phyloP scores from a whole-genome alignment of 305 asterid genomes.

The Fraxinus velutina region DNA sequence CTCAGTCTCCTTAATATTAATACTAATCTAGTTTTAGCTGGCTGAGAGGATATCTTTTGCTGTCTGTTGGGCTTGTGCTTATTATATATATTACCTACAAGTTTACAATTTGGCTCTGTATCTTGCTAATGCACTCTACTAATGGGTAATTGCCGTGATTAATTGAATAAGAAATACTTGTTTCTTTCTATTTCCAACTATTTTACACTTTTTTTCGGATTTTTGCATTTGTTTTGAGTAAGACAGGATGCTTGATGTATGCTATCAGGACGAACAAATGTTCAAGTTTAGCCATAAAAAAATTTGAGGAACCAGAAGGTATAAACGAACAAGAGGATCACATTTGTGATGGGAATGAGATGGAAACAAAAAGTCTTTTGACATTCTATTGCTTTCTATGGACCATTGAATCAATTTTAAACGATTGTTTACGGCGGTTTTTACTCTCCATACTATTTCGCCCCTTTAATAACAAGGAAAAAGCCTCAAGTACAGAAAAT shows the following conservation, averaged over 20 bases:
- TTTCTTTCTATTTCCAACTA: background rate
- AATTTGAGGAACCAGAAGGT: background rate
- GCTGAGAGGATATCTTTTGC: background rate
- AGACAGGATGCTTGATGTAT: background rate
- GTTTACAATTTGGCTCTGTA: conserved; percentile 20
- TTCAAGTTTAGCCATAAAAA: background rate
- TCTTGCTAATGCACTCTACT: conserved; percentile 19
- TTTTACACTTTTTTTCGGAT: background rate
- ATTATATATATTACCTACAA: conserved; percentile 6
- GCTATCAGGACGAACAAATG: background rate
- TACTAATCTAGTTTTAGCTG: background rate
- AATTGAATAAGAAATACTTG: conserved; percentile 21
- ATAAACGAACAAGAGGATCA: background rate
- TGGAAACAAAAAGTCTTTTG: background rate
- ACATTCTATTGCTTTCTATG: background rate
- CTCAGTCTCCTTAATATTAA: conserved; percentile 55
- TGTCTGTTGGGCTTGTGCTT: conserved; percentile 4
- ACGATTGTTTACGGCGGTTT: background rate
- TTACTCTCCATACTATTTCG: no score
- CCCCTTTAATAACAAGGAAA: background rate
- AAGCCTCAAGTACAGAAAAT: background rate
- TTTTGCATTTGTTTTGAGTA: background rate
- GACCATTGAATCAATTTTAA: background rate
- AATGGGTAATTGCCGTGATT: conserved; percentile 6
- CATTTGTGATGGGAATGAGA: background rate